Base-by-base conservation (phyloP, 257 asterid genomes). In the Oldenlandia corymbosa region DNA sequence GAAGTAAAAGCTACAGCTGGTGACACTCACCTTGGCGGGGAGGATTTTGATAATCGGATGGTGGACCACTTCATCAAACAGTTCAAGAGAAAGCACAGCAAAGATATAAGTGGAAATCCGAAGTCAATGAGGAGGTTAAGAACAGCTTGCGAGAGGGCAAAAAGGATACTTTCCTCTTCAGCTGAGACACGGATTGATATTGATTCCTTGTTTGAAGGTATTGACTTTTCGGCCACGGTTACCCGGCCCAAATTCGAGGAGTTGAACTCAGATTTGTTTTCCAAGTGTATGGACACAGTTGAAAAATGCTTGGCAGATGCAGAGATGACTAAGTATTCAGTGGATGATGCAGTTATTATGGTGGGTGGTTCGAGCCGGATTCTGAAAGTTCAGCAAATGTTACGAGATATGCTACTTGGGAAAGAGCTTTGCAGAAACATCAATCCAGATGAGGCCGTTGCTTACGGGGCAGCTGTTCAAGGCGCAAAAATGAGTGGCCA, bases 11-110 rank as follows among this genome's bases (percentile, higher is more conserved):
- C 60, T 54, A 54, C 34, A 14, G 10, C 41, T 5, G 60, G 60
- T 27, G 60, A 54, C 17, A 54, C 60, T 54, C 60, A 54, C 41
- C 60, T 54, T 14, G 60, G 60, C 1, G 60, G 60, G 5, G 60
- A 54, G 20, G 41, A 54, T 14, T 54, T 54, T 14, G 41, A 54
- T 23, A 54, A 28, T 54, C 27, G 41, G 6, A 54, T 54, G 60
- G 60, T 54, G n/a, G 1, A 30, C 41, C 21, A 54, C 16, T 54
- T 24, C 58, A 52, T 26, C 9, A n/a, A 27, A 10, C 36, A 52
- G 16, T 52, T 52, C 34, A 27, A 52, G 36, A 52, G 16, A 16
- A 27, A 52, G 30, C 20, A 52, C 58, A 52, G 27, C 5, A 52
- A 52, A 28, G 39, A 54, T 54, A 14, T 54, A 10, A 28, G 41